phyloP scores from a whole-genome alignment of 352 stramenopile genomes.

The Aphanomyces euteiches region DNA sequence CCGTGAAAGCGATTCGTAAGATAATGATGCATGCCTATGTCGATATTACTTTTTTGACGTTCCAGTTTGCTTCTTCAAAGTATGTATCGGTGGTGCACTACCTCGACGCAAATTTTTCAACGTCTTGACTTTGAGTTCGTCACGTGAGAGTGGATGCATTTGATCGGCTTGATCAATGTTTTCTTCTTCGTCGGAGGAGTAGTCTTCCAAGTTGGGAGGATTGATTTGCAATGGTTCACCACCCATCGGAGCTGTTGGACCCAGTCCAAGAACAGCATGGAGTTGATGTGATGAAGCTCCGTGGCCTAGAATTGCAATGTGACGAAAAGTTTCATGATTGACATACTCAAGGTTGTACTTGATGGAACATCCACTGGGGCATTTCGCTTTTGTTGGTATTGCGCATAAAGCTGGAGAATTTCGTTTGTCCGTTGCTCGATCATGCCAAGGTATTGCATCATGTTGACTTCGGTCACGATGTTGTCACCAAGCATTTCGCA shows the following conservation, averaged over 20 bases:
- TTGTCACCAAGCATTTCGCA: conserved; percentile 82
- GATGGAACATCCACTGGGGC: conserved; percentile 4
- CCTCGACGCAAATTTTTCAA: conserved; percentile 66
- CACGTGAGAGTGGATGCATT: conserved; percentile 85
- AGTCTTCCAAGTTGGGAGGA: conserved; percentile 91
- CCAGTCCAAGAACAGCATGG: conserved; percentile 75
- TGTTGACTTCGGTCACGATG: conserved; percentile 91
- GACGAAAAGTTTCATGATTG: not conserved
- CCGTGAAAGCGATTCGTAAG: conserved; percentile 43
- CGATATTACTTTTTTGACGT: no score
- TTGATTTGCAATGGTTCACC: conserved; percentile 91
- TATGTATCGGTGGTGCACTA: not conserved
- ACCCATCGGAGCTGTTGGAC: conserved; percentile 85
- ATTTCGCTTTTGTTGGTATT: conserved; percentile 29
- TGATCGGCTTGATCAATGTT: conserved; percentile 80
- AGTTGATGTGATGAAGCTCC: conserved; percentile 36
- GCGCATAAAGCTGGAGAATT: conserved; percentile 86
- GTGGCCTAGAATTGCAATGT: conserved; percentile 24
- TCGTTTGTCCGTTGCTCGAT: conserved; percentile 94
- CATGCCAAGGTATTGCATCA: conserved; percentile 93
- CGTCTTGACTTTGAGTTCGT: conserved; percentile 90
- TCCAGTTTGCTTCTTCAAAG: no score
- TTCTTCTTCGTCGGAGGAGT: conserved; percentile 90
- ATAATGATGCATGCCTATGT: not conserved
- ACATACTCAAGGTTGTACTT: not conserved